A percentile compares a stretch with the other conserved stretches of the same genome.
These are phyloP conservation scores for Pythium volutum DNA, from an alignment of 352 stramenopile genomes.

Conservation along the genomic window DNA sequence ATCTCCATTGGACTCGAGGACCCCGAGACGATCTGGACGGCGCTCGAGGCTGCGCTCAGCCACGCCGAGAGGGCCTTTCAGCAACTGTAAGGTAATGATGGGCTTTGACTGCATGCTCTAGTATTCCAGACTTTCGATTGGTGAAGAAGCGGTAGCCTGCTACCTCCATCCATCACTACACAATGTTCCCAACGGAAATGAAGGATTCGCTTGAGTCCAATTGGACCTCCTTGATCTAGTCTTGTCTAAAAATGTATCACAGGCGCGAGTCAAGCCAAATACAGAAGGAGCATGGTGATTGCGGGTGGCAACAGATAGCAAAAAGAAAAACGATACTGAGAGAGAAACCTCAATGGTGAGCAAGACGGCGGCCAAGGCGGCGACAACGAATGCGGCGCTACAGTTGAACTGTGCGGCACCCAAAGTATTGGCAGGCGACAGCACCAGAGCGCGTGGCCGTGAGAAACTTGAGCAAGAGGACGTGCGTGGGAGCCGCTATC, in stretches of 20 bases:
- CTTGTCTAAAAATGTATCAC: not conserved
- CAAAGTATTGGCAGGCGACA: slow-evolving; percentile 3
- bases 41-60: slow-evolving; percentile 50
- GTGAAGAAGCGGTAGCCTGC: too few relatives aligned
- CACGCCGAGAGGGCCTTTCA: slow-evolving; percentile 19
- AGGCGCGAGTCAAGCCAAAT: not conserved
- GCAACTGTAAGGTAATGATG: not conserved
- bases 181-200: too few relatives aligned
- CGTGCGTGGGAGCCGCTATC: slow-evolving; percentile 35
- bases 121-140: too few relatives aligned
- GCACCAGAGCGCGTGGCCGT: not conserved
- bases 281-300: too few relatives aligned
- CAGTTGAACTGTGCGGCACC: slow-evolving; percentile 20
- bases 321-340: too few relatives aligned
- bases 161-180: too few relatives aligned
- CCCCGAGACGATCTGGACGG: slow-evolving; percentile 64
- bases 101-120: not conserved
- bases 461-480: not conserved
- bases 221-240: not conserved
- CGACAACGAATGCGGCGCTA: slow-evolving; percentile 14
- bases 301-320: too few relatives aligned
- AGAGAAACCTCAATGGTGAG: not conserved
- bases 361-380: not conserved
- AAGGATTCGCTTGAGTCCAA: too few relatives aligned
- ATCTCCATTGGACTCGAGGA: slow-evolving; percentile 91